Conservation (phyloP, 495 filamentous ascomycete genomes). For the Aspergillus bertholletiae region DNA sequence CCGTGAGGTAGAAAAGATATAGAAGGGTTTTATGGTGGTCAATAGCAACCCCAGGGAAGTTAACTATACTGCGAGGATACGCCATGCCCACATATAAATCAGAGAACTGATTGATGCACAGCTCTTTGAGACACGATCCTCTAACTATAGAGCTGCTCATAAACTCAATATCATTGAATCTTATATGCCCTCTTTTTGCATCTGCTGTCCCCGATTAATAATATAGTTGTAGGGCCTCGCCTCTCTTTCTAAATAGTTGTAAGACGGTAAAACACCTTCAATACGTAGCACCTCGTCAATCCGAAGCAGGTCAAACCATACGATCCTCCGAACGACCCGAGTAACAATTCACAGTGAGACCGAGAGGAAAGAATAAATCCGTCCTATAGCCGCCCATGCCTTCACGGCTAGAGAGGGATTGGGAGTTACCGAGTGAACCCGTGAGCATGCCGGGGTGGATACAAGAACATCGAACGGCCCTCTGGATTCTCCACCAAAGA, state of each 20-base stretch:
- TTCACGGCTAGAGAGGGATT: neutral
- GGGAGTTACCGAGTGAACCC: neutral
- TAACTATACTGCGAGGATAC: too few species aligned
- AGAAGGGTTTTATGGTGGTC: too few species aligned
- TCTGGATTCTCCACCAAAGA: conserved; percentile 22
- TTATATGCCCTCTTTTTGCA: too few species aligned
- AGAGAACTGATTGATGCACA: too few species aligned
- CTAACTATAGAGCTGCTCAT: too few species aligned
- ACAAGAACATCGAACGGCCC: neutral
- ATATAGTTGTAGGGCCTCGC: too few species aligned
- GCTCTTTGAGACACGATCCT: too few species aligned
- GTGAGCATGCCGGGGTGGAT: neutral
- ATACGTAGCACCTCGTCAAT: neutral
- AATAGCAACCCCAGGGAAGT: too few species aligned
- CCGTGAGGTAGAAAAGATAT: too few species aligned
- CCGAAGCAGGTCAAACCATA: neutral
- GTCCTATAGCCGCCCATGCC: neutral
- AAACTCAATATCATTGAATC: too few species aligned
- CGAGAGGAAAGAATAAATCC: neutral
- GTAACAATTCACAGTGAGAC: neutral
- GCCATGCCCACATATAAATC: too few species aligned
- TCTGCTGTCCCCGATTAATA: neutral
- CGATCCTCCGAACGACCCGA: neutral
- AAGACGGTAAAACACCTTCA: neutral
- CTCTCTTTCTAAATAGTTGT: too few species aligned